Base-by-base conservation (phyloP, 176 grass and related monocot species). In the Zizania latifolia region DNA sequence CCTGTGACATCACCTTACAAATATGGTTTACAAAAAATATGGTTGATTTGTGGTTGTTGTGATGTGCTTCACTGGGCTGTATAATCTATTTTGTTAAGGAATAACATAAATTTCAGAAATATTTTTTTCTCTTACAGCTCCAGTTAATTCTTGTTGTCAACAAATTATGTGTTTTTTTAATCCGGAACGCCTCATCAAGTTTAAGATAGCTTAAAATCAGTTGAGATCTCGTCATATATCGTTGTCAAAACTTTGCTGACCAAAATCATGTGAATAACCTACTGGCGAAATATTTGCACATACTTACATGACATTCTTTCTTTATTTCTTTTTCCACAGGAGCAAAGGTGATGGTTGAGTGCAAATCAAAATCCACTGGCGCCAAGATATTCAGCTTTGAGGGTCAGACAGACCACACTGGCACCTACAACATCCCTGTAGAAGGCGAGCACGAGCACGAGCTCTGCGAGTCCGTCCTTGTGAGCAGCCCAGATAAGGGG, bases 301-400 rank as follows among this genome's bases (percentile, higher is more conserved):
- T n/a, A n/a, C n/a, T n/a, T n/a, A 28, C 21, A n/a, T 65, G 45
- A 0, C 10, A 63, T 64, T 26, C 5, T 76, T 66, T 23, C 35
- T 15, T 72, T 68, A 17, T n/a, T 22, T 53, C 11, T 68, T n/a
- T n/a, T 22, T 53, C 11, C 61, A 55, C 83, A 97, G 94, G 91
- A 70, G 94, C 90, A 68, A 93, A 93, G 54, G 90, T 97, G 62
- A 92, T 74, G 53, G 81, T 97, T 16, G 86, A 97, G 16, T 97
- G 94, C 66, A 83, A 68, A 69, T 93, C 86, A 1, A 89, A 86
- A 76, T 30, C 62, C 22, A 89, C 83, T 0, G 88, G 83, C 16
- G 71, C 45, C 30, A 87, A 86, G 54, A 83, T 69, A 65, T 86
- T 84, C 84, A 93, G 68, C 75, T 91, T 92, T 0, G 91, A 91